phyloP scores from a whole-genome alignment of 306 rosid genomes.

The Parietaria judaica region DNA sequence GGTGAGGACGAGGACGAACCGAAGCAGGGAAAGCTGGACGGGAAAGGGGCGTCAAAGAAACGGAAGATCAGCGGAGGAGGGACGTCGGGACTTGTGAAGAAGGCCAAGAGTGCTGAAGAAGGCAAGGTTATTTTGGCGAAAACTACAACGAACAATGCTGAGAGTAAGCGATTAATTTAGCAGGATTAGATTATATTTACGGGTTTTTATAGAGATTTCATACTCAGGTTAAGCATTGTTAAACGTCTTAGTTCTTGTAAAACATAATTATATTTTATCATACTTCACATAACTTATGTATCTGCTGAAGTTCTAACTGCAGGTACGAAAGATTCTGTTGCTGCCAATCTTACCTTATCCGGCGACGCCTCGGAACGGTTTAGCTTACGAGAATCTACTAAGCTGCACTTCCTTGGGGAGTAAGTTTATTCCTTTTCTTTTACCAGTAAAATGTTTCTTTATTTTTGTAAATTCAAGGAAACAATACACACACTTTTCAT shows the following conservation, averaged over 20 bases:
- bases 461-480: not conserved
- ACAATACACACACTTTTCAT: not conserved
- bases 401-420: constrained; percentile 59
- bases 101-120: constrained; percentile 37
- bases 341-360: constrained; percentile 23
- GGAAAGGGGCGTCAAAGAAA: constrained; percentile 31
- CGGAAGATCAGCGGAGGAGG: constrained; percentile 34
- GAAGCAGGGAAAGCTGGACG: constrained; percentile 22
- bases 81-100: constrained; percentile 41
- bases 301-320: constrained; percentile 18
- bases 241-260: no score
- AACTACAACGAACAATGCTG: constrained; percentile 27
- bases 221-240: no score
- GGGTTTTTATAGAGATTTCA: no score
- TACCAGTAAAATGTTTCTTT: not conserved
- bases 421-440: constrained; percentile 27
- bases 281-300: constrained; percentile 7
- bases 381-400: constrained; percentile 52
- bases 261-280: not conserved
- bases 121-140: constrained; percentile 26
- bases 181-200: no score
- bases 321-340: constrained; percentile 42
- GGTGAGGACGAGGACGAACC: constrained; percentile 27
- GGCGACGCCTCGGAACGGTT: constrained; percentile 61
- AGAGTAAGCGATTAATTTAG: constrained; percentile 36